Evolutionary conservation across 352 stramenopile genomes (phyloP).

Genomic region (Pilasporangium apinafurcum): DNA sequence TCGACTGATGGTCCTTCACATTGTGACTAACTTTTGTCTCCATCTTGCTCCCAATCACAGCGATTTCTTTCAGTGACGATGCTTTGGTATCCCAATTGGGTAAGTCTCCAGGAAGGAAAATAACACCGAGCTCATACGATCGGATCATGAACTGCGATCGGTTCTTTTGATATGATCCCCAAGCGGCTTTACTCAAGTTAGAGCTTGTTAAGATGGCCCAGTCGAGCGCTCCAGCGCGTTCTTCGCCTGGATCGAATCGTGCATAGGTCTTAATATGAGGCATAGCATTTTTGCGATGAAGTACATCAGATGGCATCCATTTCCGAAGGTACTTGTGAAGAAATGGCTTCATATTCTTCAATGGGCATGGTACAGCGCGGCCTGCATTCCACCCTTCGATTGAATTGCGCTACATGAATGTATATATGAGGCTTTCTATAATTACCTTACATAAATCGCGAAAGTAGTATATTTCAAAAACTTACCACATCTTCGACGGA

Average conservation of each 20-base stretch:
- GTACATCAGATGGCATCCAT: conserved; percentile 42
- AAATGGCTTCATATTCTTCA: conserved; percentile 87
- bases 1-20: neutral
- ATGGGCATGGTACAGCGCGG: conserved; percentile 56
- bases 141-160: conserved; percentile 75
- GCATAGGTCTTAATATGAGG: conserved; percentile 82
- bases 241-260: conserved; percentile 34
- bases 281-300: conserved; percentile 76
- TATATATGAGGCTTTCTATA: neutral
- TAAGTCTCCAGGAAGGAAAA: conserved; percentile 66
- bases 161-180: conserved; percentile 69
- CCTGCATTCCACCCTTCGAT: conserved; percentile 74
- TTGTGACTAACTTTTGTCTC: conserved; percentile 1
- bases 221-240: conserved; percentile 28
- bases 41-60: neutral
- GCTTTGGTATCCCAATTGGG: neutral
- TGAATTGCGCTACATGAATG: conserved; percentile 49
- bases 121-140: conserved; percentile 75
- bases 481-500: conserved; percentile 73
- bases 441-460: too few relatives aligned
- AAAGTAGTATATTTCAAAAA: too few relatives aligned
- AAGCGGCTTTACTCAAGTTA: conserved; percentile 81
- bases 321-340: conserved; percentile 80
- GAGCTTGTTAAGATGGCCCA: conserved; percentile 77
- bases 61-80: conserved; percentile 23